Percentiles rank a stretch among this genome's conserved stretches.
Evolutionary conservation across 495 filamentous ascomycete species (phyloP).

Genomic region (Hyaloscypha variabilis): DNA sequence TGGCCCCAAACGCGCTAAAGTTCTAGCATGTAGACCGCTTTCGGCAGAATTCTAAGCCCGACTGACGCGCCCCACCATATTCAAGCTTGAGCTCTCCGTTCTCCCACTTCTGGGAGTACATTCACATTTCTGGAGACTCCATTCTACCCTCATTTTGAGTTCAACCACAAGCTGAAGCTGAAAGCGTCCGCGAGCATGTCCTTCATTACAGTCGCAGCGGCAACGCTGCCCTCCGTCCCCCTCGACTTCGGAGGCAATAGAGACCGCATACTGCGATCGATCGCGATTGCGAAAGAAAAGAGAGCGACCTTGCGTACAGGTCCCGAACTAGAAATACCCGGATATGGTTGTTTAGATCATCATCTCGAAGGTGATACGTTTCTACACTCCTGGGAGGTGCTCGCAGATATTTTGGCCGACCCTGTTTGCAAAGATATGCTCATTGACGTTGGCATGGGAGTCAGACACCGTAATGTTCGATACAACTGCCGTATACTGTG

Average conservation of each 20-base stretch:
- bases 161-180: not conserved
- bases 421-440: slow-evolving; percentile 73
- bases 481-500: slow-evolving; percentile 72
- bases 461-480: slow-evolving; percentile 59
- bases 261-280: slow-evolving; percentile 74
- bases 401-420: slow-evolving; percentile 65
- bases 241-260: slow-evolving; percentile 76
- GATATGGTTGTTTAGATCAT: slow-evolving; percentile 75
- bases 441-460: slow-evolving; percentile 74
- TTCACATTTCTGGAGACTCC: not conserved
- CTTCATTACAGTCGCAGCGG: not conserved
- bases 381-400: slow-evolving; percentile 74
- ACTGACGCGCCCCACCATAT: not conserved
- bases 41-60: too few species aligned
- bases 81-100: not conserved
- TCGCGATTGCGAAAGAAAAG: slow-evolving; percentile 68
- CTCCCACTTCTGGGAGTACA: not conserved
- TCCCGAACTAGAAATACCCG: slow-evolving; percentile 55
- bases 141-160: not conserved
- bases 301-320: slow-evolving; percentile 76
- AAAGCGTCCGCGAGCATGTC: not conserved
- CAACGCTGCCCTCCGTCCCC: not conserved
- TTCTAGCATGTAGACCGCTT: too few species aligned
- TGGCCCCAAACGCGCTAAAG: too few species aligned
- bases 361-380: slow-evolving; percentile 58